Evolutionary conservation across 768 basidiomycete species (phyloP).

Genomic region (Harrya chromipes): DNA sequence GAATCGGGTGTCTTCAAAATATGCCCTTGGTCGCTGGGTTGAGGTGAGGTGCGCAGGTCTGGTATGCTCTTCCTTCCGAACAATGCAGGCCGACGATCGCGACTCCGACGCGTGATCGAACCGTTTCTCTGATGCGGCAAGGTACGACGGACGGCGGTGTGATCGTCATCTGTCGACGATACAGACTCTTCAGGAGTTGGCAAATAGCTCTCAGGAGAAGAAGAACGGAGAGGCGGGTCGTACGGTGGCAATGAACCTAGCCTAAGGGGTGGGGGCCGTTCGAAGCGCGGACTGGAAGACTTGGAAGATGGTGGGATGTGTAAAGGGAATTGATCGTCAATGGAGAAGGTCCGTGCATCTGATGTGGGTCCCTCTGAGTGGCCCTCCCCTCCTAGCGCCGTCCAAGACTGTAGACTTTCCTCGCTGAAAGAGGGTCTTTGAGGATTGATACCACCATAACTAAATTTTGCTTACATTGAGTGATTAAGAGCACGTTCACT

Average conservation of each 20-base stretch:
- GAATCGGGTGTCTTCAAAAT: conserved; percentile 27
- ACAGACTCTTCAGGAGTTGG: conserved; percentile 59
- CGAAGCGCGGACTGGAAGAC: conserved; percentile 25
- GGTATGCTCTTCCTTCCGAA: conserved; percentile 81
- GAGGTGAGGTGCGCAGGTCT: conserved; percentile 60
- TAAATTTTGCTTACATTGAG: conserved; percentile 23
- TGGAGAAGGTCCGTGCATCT: conserved; percentile 59
- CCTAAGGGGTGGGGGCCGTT: conserved; percentile 49
- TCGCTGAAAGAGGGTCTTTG: conserved; percentile 29
- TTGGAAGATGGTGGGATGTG: conserved; percentile 25
- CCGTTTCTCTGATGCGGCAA: conserved; percentile 47
- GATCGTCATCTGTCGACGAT: conserved; percentile 45
- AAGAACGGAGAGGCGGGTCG: conserved; percentile 44
- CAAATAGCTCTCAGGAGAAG: conserved; percentile 51
- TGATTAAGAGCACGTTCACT: conserved; percentile 40
- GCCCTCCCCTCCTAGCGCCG: conserved; percentile 38
- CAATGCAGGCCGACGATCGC: conserved; percentile 37
- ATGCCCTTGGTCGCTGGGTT: conserved; percentile 32
- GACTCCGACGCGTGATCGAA: conserved; percentile 44
- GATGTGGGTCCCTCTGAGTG: conserved; percentile 39
- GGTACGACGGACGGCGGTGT: conserved; percentile 26
- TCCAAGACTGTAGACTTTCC: conserved; percentile 44
- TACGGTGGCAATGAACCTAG: conserved; percentile 43
- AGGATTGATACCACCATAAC: conserved; percentile 1
- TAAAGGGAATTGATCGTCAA: conserved; percentile 57